Evolutionary conservation across 2,329 filamentous ascomycete genomes (phyloP), one percentile per base, ranked within the genome.

Genomic region (Fusarium sp.): DNA sequence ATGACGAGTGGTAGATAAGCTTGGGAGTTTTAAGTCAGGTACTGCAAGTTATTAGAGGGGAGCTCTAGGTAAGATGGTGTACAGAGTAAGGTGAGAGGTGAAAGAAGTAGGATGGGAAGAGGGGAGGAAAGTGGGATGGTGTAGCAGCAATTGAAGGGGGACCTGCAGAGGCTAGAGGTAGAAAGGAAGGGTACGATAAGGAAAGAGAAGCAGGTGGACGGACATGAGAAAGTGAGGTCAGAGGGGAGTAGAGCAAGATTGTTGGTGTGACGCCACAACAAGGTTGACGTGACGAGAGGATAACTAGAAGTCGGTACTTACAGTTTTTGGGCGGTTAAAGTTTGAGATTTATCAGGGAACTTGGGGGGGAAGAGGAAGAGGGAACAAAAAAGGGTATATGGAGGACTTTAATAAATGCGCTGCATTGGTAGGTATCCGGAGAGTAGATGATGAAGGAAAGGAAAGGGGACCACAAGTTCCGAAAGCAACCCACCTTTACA

Each of bases 251-350:
- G 22, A 56, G 13, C 14, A 22, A 61, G 41, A 52, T 35, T 35
- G 35, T 65, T 68, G 70, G 63, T 68, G 70, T 66, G 60, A 73
- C 71, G 71, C 71, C 71, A 72, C 71, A 72, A 47, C 20, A 43
- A 33, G 30, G 30, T 33, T 15, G 30, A 33, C 7, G 30, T 15
- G 30, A 33, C 7, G 30, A 33, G 30, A 33, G 30, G 17, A 37
- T 10, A 24, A 24, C 24, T 24, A 14, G 35, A 37, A 37, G 35
- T 37, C 8, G 17, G 48, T 62, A 56, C 50, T 51, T 52, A 54
- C 48, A 51, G 35, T 19, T 51, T 30, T 13, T 52, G 50, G 45
- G n/a, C 26, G 44, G 26, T 26, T 53, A 44, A 11, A 45, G 24
- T 30, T 30, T 44, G 14, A 28, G 28, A 7, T 49, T 47, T 55